Evolutionary conservation across 2,329 filamentous ascomycete species (phyloP).

Genomic region (Aspergillus chevalieri): DNA sequence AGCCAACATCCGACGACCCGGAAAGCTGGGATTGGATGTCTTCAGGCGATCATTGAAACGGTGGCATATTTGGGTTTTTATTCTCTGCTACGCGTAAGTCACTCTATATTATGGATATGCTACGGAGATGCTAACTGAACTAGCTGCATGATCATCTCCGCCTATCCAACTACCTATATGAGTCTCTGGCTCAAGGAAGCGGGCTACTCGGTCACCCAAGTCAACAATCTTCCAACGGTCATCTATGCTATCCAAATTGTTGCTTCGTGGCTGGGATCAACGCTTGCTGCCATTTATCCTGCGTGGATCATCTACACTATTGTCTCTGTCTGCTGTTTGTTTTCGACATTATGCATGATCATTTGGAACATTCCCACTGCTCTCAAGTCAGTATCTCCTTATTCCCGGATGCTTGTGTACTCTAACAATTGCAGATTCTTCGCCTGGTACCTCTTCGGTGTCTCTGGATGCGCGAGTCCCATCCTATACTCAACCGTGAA

Average conservation of each 20-base stretch:
- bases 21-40: conserved; percentile 39
- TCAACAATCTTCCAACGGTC: conserved; percentile 48
- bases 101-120: conserved; percentile 12
- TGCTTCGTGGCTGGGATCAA: conserved; percentile 46
- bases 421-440: conserved; percentile 25
- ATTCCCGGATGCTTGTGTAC: background rate
- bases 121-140: background rate
- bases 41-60: conserved; percentile 41
- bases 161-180: conserved; percentile 45
- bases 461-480: conserved; percentile 35
- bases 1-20: conserved; percentile 29
- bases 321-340: conserved; percentile 35
- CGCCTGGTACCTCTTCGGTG: conserved; percentile 40
- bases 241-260: conserved; percentile 46
- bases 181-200: conserved; percentile 49
- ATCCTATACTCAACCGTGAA: conserved; percentile 43
- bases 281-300: conserved; percentile 47
- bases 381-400: conserved; percentile 34
- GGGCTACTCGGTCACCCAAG: conserved; percentile 43
- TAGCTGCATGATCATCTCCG: conserved; percentile 42
- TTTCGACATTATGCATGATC: conserved; percentile 44
- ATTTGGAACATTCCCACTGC: conserved; percentile 47
- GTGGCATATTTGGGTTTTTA: conserved; percentile 50
- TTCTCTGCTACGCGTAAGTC: conserved; percentile 45
- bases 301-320: conserved; percentile 45